phyloP scores from a whole-genome alignment of 345 rosid genomes.

The Angophora floribunda region DNA sequence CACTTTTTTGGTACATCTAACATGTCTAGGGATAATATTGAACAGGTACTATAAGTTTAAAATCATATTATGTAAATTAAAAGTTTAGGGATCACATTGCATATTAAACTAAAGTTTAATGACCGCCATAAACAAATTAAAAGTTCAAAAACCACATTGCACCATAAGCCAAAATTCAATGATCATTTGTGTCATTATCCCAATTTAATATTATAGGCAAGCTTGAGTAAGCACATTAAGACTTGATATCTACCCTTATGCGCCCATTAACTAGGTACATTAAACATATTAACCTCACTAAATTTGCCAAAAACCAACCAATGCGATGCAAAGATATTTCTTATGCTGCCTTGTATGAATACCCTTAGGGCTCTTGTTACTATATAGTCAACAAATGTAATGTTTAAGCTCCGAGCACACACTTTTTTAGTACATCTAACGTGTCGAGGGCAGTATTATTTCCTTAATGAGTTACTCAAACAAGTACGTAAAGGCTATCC shows the following conservation, averaged over 20 bases:
- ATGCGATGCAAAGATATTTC: background rate
- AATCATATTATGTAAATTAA: too few species aligned
- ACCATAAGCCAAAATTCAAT: too few species aligned
- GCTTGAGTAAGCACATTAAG: background rate
- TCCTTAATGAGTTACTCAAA: background rate
- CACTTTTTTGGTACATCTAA: background rate
- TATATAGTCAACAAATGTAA: background rate
- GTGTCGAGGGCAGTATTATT: background rate
- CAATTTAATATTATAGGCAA: background rate
- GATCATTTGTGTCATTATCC: background rate
- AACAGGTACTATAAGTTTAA: too few species aligned
- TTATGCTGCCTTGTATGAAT: background rate
- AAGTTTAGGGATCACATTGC: background rate
- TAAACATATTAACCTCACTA: background rate
- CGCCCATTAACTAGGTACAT: background rate
- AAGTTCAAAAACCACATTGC: too few species aligned
- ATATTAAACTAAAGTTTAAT: background rate
- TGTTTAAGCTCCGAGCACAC: background rate
- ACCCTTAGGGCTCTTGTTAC: background rate
- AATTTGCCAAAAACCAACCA: background rate
- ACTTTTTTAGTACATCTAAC: background rate
- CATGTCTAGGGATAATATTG: background rate
- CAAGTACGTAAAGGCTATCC: background rate
- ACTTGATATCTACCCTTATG: rapidly evolving
- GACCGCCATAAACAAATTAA: too few species aligned